Conservation (phyloP, 208 protist genomes). For the Leptomonas seymouri region DNA sequence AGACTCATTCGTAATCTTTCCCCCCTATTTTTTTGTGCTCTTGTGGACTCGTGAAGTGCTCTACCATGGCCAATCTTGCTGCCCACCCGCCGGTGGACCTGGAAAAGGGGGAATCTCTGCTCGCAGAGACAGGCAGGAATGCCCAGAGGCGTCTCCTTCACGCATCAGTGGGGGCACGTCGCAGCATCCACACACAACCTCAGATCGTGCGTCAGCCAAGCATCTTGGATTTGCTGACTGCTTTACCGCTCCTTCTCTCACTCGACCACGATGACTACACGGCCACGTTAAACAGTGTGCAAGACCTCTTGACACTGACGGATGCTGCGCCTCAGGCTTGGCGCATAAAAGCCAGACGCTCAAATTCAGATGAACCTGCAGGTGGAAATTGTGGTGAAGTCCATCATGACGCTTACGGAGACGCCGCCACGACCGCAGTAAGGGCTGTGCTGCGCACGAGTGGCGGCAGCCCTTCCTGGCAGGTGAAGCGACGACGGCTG, state of each 20-base stretch:
- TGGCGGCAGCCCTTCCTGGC: slow-evolving; percentile 8
- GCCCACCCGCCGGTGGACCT: not conserved
- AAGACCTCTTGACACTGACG: not conserved
- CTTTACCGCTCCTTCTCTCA: slow-evolving; percentile 30
- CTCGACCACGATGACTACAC: slow-evolving; percentile 22
- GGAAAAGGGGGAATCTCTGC: not conserved
- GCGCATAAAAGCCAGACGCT: not conserved
- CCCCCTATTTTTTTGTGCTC: slow-evolving; percentile 6
- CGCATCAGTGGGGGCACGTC: no score
- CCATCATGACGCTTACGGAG: not conserved
- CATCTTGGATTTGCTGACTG: slow-evolving; percentile 27
- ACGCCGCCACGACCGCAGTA: slow-evolving; percentile 26
- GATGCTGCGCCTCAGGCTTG: not conserved
- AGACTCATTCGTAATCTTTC: not conserved
- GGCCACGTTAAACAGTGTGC: slow-evolving; percentile 5
- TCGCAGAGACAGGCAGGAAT: no score
- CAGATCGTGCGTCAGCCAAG: slow-evolving; percentile 6
- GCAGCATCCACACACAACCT: no score
- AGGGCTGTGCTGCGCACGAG: slow-evolving; percentile 12
- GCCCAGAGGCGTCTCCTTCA: not conserved
- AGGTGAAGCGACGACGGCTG: slow-evolving; percentile 17
- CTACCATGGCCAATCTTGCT: not conserved
- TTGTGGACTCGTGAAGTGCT: not conserved
- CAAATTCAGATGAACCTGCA: no score
- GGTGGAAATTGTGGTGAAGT: not conserved